Conservation (phyloP, 1,139 yeast genomes). For the Blastobotrys capitulatus region DNA sequence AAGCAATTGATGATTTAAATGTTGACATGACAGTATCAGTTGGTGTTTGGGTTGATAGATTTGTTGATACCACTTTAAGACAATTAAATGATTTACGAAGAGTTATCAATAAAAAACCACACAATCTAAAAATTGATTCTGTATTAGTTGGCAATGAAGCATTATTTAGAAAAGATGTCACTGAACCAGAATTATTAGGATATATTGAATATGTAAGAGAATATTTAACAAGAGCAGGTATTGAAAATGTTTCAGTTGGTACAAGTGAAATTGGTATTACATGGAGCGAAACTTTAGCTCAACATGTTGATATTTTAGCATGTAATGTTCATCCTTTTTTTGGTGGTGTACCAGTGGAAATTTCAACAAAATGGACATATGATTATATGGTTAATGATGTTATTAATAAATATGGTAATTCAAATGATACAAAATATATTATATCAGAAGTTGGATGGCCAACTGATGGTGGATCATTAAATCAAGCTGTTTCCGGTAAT, state of each 20-base stretch:
- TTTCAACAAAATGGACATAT: constrained; percentile 50
- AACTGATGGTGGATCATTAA: constrained; percentile 49
- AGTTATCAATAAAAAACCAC: constrained; percentile 43
- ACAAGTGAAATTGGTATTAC: constrained; percentile 52
- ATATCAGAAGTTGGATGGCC: constrained; percentile 75
- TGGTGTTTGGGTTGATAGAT: constrained; percentile 59
- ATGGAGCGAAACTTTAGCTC: constrained; percentile 29
- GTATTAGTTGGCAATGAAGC: constrained; percentile 62
- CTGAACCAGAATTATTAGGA: constrained; percentile 36
- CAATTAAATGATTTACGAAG: constrained; percentile 37
- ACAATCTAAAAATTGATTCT: constrained; percentile 41
- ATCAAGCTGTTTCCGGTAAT: constrained; percentile 44
- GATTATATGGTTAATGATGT: constrained; percentile 46
- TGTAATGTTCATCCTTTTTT: constrained; percentile 67
- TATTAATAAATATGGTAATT: constrained; percentile 6
- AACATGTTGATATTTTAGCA: constrained; percentile 51
- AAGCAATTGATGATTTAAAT: constrained; percentile 46
- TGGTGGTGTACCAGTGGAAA: constrained; percentile 49
- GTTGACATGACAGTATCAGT: constrained; percentile 53
- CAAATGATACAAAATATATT: constrained; percentile 33
- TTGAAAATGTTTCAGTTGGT: constrained; percentile 41
- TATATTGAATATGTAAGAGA: constrained; percentile 43
- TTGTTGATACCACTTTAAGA: constrained; percentile 41
- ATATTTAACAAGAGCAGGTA: constrained; percentile 32
- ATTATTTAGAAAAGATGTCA: constrained; percentile 48